Base-by-base conservation (phyloP, 805 yeast species). In the Myxozyma melibiosi region DNA sequence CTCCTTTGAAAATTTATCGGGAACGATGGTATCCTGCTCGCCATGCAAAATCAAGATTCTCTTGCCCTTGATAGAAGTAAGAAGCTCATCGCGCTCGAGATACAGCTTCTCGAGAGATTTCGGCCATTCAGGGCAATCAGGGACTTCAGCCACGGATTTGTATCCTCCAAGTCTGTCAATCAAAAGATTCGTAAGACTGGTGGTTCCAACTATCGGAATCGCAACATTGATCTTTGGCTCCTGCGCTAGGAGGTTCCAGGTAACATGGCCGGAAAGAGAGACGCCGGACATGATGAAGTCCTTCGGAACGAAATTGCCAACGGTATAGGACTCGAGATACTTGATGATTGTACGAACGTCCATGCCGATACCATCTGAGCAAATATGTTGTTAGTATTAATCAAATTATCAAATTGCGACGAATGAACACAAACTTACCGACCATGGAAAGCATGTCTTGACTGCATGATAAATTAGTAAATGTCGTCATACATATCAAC, bases 211-310 rank as follows among this genome's bases (percentile, higher is more conserved):
- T 25, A 81, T 73, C 0, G 85, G 84, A 39, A 78, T 76, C 14
- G 78, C 73, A 28, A 73, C 73, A 14, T 70, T 68, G 16, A 77
- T 75, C 50, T 73, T 67, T 3, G 80, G 78, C 63, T 74, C 72
- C 58, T 63, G 64, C 46, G 69, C 65, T 20, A 74, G 82, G 67
- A 70, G 75, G 62, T 78, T 69, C 73, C 80, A 80, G 30, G 78
- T 72, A n/a, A 78, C 73, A 67, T 83, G 85, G 0, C 82, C 87
- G 2, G 86, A 86, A 43, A 82, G 71, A 0, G 85, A 81, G 39
- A 73, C 73, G 1, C 87, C 88, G 11, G 76, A 64, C 28, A 80
- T 68, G 41, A 78, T 73, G 66, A 77, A 77, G 56, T 47, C 57
- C 25, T 28, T 53, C 38, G 38, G 68, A 66, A 53, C 73, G 51